phyloP scores from a whole-genome alignment of 768 basidiomycete species.

The Lepiota venenata region DNA sequence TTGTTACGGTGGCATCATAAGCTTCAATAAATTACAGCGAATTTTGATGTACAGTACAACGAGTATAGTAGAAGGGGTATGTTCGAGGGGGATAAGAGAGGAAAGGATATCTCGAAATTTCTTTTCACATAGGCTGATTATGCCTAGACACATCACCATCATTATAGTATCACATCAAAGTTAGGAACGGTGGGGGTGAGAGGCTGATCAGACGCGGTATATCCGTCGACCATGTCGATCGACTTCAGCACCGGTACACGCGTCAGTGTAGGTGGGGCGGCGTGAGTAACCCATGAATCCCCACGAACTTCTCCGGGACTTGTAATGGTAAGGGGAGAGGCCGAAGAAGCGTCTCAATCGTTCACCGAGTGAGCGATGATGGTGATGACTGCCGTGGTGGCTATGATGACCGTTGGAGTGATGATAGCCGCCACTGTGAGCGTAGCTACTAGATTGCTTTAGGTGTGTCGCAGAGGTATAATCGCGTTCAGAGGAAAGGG shows the following conservation, averaged over 20 bases:
- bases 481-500: neutral
- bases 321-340: slow-evolving; percentile 42
- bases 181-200: neutral
- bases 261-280: slow-evolving; percentile 46
- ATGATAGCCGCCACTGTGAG: slow-evolving; percentile 23
- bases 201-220: slow-evolving; percentile 36
- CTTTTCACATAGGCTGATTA: too few relatives aligned
- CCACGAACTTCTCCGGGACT: slow-evolving; percentile 44
- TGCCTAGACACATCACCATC: too few relatives aligned
- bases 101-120: too few relatives aligned
- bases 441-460: slow-evolving; percentile 12
- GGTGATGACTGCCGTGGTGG: slow-evolving; percentile 12
- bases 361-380: slow-evolving; percentile 28
- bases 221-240: slow-evolving; percentile 55
- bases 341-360: slow-evolving; percentile 55
- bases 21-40: too few relatives aligned
- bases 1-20: too few relatives aligned
- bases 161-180: neutral
- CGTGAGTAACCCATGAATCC: slow-evolving; percentile 54
- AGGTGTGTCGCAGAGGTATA: neutral
- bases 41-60: too few relatives aligned
- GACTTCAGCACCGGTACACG: slow-evolving; percentile 46
- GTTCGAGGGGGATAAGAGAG: too few relatives aligned
- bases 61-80: too few relatives aligned
- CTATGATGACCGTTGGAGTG: too few relatives aligned